Conservation (phyloP, 345 rosid genomes). For the Euphorbia peplus region DNA sequence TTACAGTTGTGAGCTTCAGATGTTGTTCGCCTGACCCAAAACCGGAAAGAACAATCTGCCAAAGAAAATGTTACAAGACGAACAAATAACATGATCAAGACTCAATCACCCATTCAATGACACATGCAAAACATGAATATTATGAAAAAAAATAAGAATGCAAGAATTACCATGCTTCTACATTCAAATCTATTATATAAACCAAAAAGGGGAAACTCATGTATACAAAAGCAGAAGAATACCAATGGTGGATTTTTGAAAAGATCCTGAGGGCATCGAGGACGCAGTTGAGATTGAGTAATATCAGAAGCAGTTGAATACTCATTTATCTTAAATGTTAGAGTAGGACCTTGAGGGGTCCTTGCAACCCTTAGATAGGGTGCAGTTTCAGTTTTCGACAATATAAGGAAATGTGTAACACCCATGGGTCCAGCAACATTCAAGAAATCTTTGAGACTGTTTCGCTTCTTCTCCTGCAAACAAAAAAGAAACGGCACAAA, state of each 20-base stretch:
- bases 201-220: not conserved
- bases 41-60: conserved; percentile 92
- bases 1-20: conserved; percentile 71
- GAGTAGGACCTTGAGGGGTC: conserved; percentile 96
- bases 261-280: conserved; percentile 91
- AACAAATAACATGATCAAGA: not conserved
- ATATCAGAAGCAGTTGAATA: conserved; percentile 74
- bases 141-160: not conserved
- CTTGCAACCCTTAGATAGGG: conserved; percentile 78
- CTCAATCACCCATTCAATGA: not conserved
- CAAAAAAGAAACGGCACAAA: not conserved
- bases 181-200: not conserved
- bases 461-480: conserved; percentile 85
- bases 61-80: not conserved
- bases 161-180: not conserved
- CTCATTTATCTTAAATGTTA: conserved; percentile 72
- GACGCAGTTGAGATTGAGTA: conserved; percentile 76
- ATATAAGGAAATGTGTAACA: conserved; percentile 83
- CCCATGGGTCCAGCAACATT: conserved; percentile 98
- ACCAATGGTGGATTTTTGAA: conserved; percentile 90
- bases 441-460: conserved; percentile 74
- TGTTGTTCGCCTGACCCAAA: conserved; percentile 87
- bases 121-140: not conserved
- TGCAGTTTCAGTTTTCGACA: conserved; percentile 67
- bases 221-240: conserved; percentile 12